Evolutionary conservation across 495 filamentous ascomycete species (phyloP).

Genomic region (Amphirosellinia nigrospora): DNA sequence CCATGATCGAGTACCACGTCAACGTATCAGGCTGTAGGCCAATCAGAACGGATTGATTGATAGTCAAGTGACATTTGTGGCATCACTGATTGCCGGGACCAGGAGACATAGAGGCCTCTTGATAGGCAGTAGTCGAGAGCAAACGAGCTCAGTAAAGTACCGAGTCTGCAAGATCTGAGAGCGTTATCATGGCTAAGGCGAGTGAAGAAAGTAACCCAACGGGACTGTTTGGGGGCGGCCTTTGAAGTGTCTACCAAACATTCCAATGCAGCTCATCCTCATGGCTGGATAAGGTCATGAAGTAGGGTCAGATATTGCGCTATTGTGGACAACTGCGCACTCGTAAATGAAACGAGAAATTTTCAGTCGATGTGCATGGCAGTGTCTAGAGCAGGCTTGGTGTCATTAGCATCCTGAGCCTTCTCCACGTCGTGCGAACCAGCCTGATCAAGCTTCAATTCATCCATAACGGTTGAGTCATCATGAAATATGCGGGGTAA

Average conservation of each 20-base stretch:
- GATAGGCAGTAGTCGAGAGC: background rate
- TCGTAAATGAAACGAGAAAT: background rate
- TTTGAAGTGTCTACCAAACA: background rate
- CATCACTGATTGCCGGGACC: background rate
- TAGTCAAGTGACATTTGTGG: constrained; percentile 1
- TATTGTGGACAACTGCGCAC: background rate
- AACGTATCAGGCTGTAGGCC: background rate
- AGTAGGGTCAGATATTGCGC: background rate
- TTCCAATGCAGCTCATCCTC: background rate
- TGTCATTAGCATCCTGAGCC: constrained; percentile 17
- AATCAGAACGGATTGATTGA: background rate
- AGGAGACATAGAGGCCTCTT: background rate
- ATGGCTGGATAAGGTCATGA: background rate
- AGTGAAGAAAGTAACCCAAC: background rate
- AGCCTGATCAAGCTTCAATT: constrained; percentile 19
- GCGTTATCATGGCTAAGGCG: background rate
- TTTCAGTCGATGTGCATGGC: constrained; percentile 40
- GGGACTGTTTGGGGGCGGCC: background rate
- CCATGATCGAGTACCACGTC: background rate
- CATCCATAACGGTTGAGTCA: constrained; percentile 27
- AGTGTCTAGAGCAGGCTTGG: constrained; percentile 25
- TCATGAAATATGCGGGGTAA: constrained; percentile 25
- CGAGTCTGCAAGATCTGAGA: background rate
- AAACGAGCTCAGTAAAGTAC: background rate
- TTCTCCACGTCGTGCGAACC: constrained; percentile 13